Evolutionary conservation across 352 stramenopile genomes (phyloP).

Genomic region (Phytophthora capsici): DNA sequence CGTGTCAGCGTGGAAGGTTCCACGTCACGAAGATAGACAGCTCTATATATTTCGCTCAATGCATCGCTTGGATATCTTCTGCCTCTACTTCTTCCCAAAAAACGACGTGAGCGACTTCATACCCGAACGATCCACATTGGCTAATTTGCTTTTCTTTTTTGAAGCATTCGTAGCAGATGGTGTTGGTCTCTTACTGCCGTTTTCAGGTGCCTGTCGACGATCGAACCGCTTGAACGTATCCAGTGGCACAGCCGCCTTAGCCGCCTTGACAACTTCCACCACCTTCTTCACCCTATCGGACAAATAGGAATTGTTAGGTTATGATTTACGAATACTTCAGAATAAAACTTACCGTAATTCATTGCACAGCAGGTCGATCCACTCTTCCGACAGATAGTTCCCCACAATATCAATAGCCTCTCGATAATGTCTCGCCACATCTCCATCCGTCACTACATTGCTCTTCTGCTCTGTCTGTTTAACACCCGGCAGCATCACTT

Average conservation of each 20-base stretch:
- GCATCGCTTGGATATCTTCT: constrained; percentile 4
- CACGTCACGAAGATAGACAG: constrained; percentile 40
- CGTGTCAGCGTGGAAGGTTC: constrained; percentile 85
- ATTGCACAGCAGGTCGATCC: constrained; percentile 53
- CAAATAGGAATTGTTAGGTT: not conserved
- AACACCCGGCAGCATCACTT: constrained; percentile 43
- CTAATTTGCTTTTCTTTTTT: constrained; percentile 88
- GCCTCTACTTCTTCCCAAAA: constrained; percentile 74
- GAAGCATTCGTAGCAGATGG: constrained; percentile 28
- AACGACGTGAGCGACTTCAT: constrained; percentile 90
- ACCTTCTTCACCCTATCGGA: constrained; percentile 39
- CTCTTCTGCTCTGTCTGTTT: not conserved
- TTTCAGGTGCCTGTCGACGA: constrained; percentile 31
- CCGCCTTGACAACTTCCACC: constrained; percentile 21
- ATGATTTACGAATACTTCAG: not conserved
- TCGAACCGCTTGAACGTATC: constrained; percentile 49
- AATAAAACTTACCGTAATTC: constrained; percentile 55
- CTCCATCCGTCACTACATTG: constrained; percentile 12
- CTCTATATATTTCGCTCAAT: constrained; percentile 35
- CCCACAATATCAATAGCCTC: constrained; percentile 65
- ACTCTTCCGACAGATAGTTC: constrained; percentile 61
- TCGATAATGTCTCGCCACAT: constrained; percentile 37
- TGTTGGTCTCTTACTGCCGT: constrained; percentile 49
- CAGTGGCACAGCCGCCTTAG: constrained; percentile 19
- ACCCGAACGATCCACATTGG: constrained; percentile 71